phyloP scores from a whole-genome alignment of 495 filamentous ascomycete genomes.

The Haplographium delicatum region DNA sequence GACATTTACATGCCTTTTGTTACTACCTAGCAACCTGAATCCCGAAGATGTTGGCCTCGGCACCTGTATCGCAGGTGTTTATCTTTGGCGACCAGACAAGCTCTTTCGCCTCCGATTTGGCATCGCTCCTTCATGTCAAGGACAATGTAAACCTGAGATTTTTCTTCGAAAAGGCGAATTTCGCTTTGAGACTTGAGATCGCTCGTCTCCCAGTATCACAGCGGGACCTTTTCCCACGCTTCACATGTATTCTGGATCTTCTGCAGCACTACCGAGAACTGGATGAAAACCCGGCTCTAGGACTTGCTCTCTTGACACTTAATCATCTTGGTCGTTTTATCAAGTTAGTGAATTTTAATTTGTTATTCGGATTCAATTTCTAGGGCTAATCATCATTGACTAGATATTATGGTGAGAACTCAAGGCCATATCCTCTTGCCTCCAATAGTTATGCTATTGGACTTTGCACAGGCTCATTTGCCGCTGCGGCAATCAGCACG shows the following conservation, averaged over 20 bases:
- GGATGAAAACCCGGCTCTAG: slow-evolving; percentile 52
- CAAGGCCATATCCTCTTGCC: slow-evolving; percentile 36
- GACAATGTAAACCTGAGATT: slow-evolving; percentile 57
- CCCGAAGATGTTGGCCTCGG: background rate
- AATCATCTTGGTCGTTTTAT: slow-evolving; percentile 72
- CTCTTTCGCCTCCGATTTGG: slow-evolving; percentile 62
- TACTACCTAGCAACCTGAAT: no score
- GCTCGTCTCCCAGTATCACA: slow-evolving; percentile 52
- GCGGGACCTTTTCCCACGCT: slow-evolving; percentile 59
- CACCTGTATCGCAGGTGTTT: slow-evolving; percentile 14
- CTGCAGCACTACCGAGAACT: slow-evolving; percentile 50
- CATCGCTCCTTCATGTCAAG: slow-evolving; percentile 56
- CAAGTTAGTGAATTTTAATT: slow-evolving; percentile 46
- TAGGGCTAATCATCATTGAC: background rate
- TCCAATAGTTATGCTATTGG: slow-evolving; percentile 45
- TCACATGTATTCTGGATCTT: slow-evolving; percentile 63
- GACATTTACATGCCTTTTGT: no score
- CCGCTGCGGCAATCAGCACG: slow-evolving; percentile 64
- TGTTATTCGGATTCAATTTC: slow-evolving; percentile 15
- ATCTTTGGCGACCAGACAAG: slow-evolving; percentile 79
- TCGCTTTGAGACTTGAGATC: slow-evolving; percentile 60
- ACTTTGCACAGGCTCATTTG: slow-evolving; percentile 73
- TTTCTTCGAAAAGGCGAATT: slow-evolving; percentile 58
- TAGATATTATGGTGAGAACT: slow-evolving; percentile 40
- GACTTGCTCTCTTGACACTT: slow-evolving; percentile 62